Evolutionary conservation across 768 basidiomycete species (phyloP), one percentile per base, ranked within the genome.

Genomic region (Leucogyrophana mollusca): DNA sequence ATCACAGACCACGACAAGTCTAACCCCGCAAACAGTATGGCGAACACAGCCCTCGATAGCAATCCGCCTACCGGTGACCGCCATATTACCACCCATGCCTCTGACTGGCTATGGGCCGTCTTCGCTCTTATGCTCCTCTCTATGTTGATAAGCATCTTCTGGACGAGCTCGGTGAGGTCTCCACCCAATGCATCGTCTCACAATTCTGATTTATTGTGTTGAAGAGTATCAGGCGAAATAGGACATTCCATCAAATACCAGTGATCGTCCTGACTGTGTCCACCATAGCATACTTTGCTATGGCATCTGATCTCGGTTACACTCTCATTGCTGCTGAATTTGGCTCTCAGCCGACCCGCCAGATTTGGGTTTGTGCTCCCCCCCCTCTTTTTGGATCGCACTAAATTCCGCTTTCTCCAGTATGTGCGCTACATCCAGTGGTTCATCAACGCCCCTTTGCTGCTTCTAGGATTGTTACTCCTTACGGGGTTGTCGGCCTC

Each of bases 21-120:
- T 9, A 16, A n/a, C 6, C 10, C n/a, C 43, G 13, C 13, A 41
- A 18, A 47, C 49, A n/a, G n/a, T n/a, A 66, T 68, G 64, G 53
- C 42, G 41, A 70, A 72, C 52, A 47, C 56, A 9, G 70, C 70
- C 1, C 55, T 74, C 18, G 17, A 52, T 3, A 39, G 38, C 33
- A 73, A 73, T 53, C 72, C 72, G 0, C 66, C 70, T 5, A 60
- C 49, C 5, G 71, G 70, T 10, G 54, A 61, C 7, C 47, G 46
- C 44, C 68, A 74, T 59, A 73, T 80, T 58, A 72, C 72, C 43
- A 65, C 56, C 10, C 53, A 61, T 50, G 77, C 71, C 3, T 77
- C 78, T 0, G 68, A 78, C 58, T 81, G 74, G 74, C 58, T 76
- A 10, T 82, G 78, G 78, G 70, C 77, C 1, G 77, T 76, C 14